These are phyloP conservation scores for Gossypium anomalum DNA, from an alignment of 345 rosid species.

Conservation along the genomic window DNA sequence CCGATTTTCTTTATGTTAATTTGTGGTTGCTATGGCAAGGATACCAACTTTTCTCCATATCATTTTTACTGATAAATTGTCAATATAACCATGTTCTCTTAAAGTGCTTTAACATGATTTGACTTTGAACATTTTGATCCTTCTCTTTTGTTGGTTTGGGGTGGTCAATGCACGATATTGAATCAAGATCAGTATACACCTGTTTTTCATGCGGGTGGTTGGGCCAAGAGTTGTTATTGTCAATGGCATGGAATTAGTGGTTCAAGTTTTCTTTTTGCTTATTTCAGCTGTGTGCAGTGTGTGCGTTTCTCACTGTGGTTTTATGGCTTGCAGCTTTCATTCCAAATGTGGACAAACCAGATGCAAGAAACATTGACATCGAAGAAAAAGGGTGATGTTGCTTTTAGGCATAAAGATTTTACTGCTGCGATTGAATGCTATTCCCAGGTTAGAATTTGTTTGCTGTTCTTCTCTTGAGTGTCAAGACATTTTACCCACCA, in stretches of 20 bases:
- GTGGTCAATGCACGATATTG: background rate
- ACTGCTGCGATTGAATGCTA: constrained; percentile 64
- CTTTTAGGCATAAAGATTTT: constrained; percentile 74
- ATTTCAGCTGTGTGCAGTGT: background rate
- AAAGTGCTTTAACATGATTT: background rate
- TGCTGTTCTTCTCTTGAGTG: background rate
- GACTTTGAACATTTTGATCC: background rate
- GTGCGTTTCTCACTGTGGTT: background rate
- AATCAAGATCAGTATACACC: background rate
- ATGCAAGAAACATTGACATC: constrained; percentile 79
- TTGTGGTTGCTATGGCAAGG: background rate
- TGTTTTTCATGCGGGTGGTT: background rate
- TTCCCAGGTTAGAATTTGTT: constrained; percentile 54
- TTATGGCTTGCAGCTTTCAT: constrained; percentile 62
- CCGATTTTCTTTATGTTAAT: background rate
- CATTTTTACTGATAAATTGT: background rate
- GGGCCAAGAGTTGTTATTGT: background rate
- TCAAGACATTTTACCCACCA: background rate
- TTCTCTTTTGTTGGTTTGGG: background rate
- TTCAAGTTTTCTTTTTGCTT: background rate
- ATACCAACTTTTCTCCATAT: background rate
- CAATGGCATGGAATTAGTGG: background rate
- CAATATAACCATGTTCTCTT: background rate
- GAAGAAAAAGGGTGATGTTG: constrained; percentile 93
- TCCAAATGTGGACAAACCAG: constrained; percentile 97